These are phyloP conservation scores for Crithidia acanthocephali DNA, from an alignment of 208 protist genomes.

Conservation along the genomic window DNA sequence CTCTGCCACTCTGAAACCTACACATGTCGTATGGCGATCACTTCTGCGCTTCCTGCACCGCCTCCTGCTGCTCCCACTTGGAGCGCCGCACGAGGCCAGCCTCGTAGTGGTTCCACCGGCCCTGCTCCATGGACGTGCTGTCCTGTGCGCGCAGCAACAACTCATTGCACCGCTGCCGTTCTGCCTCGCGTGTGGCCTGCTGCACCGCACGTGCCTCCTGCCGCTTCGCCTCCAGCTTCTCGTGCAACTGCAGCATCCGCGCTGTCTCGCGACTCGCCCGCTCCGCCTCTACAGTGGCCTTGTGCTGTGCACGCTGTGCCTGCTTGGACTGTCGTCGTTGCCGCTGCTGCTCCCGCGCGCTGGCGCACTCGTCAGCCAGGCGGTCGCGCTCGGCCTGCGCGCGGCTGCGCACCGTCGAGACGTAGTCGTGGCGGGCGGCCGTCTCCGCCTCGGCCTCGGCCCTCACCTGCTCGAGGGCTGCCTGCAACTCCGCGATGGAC, in stretches of 20 bases:
- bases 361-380: constrained; percentile 37
- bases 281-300: constrained; percentile 33
- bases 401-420: constrained; percentile 16
- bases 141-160: constrained; percentile 63
- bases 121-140: constrained; percentile 62
- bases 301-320: constrained; percentile 26
- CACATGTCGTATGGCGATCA: neutral
- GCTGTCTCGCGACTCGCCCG: constrained; percentile 37
- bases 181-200: constrained; percentile 34
- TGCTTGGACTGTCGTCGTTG: constrained; percentile 34
- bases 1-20: too few species aligned
- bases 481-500: constrained; percentile 33
- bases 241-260: constrained; percentile 58
- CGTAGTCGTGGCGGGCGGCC: constrained; percentile 35
- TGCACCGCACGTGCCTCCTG: constrained; percentile 36
- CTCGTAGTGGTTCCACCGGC: constrained; percentile 78
- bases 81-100: constrained; percentile 41
- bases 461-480: constrained; percentile 29
- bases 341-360: constrained; percentile 43
- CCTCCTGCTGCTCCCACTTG: constrained; percentile 22
- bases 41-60: constrained; percentile 23
- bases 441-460: constrained; percentile 25
- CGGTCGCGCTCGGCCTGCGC: constrained; percentile 33
- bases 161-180: constrained; percentile 63
- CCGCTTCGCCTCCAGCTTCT: constrained; percentile 53